Base-by-base conservation (phyloP, 225 moss, liverwort and hornwort species). In the Polytrichum commune region DNA sequence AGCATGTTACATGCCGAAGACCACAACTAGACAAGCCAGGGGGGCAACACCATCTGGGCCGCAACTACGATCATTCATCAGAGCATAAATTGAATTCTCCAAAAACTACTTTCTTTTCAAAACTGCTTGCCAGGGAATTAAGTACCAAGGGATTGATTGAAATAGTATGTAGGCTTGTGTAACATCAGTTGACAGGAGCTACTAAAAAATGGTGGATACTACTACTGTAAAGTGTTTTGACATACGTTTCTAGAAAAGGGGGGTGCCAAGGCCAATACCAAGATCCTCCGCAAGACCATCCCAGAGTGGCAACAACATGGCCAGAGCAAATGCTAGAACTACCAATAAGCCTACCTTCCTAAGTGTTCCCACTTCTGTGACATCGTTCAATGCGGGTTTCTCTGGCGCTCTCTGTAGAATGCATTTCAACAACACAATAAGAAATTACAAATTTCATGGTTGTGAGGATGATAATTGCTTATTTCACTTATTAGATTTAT, bases 251-350 rank as follows among this genome's bases (percentile, higher is more conserved):
- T 77, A 87, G 10, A 84, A 67, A 62, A 87, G 76, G 27, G 81
- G 84, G 72, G 82, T 76, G 35, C 81, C 74, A 25, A 85, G 81
- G 67, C 96, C 96, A 55, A 96, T 92, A 28, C 96, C 96, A 29
- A 93, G 78, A 78, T 97, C 96, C 73, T 97, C 94, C 64, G 92
- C 92, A 54, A 97, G 89, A 66, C 93, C 94, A 78, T 97, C 94
- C 96, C 94, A 92, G 16, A 92, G 85, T 5, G 94, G 96, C 66
- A 97, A 70, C 63, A 97, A 88, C 58, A 88, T 88, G 66, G 90
- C 86, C 75, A 97, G 79, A 22, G 92, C 91, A 65, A 97, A 77
- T 25, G 94, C 32, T 22, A 87, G 84, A 64, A 78, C 78, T 24
- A 92, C n/a, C 0, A 80, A 73, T 61, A 97, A 79, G 6, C 86